Percentiles rank a stretch among this genome's conserved stretches.
phyloP scores from a whole-genome alignment of 2,329 filamentous ascomycete genomes.

The Dendryphion nanum region DNA sequence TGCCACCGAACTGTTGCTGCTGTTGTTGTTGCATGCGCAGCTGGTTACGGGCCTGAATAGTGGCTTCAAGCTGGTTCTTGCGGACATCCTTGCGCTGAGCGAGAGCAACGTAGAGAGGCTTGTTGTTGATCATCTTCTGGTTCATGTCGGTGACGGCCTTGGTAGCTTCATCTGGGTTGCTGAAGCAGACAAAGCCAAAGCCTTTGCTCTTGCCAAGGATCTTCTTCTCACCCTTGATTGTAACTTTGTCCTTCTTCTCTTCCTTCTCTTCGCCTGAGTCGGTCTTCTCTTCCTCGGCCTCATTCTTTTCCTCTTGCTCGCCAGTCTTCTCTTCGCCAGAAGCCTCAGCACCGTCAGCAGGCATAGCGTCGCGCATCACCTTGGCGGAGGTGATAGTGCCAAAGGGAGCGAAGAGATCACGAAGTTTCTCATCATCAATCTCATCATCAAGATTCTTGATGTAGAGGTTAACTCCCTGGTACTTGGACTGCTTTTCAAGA shows the following conservation, averaged over 20 bases:
- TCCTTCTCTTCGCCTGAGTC: conserved; percentile 59
- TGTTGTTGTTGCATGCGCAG: conserved; percentile 95
- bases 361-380: conserved; percentile 87
- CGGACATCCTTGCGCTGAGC: conserved; percentile 99
- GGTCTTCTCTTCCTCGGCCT: conserved; percentile 58
- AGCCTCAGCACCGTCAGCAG: conserved; percentile 50
- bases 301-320: conserved; percentile 53
- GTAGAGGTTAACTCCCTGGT: conserved; percentile 98
- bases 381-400: conserved; percentile 97
- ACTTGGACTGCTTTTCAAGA: conserved; percentile 98
- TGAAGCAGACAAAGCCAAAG: conserved; percentile 99
- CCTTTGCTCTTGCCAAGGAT: conserved; percentile 96
- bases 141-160: conserved; percentile 99
- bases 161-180: conserved; percentile 97
- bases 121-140: conserved; percentile 96
- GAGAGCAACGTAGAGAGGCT: conserved; percentile 96
- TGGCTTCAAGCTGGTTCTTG: conserved; percentile 97
- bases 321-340: conserved; percentile 48
- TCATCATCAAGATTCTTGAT: conserved; percentile 99
- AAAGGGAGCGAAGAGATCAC: conserved; percentile 85
- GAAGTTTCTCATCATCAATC: conserved; percentile 95
- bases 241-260: conserved; percentile 53
- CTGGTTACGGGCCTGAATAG: conserved; percentile 98
- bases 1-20: conserved; percentile 56
- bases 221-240: conserved; percentile 60